Evolutionary conservation across 176 grass and related monocot genomes (phyloP).

Genomic region (Typha latifolia): DNA sequence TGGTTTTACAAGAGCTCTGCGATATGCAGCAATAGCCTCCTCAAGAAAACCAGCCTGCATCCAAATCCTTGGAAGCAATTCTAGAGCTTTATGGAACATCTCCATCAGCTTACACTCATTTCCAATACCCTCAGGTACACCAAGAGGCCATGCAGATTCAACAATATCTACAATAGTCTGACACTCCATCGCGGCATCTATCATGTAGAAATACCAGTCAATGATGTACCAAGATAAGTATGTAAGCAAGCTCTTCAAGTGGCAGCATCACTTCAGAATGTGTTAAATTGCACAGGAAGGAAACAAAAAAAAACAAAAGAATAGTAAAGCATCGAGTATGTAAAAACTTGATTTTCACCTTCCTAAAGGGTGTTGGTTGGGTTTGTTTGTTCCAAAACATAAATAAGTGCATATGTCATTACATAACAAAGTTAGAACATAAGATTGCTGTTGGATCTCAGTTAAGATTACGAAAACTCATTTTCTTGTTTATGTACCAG

Average conservation of each 20-base stretch:
- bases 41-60: conserved; percentile 70
- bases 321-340: too few relatives aligned
- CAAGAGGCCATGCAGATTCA: conserved; percentile 74
- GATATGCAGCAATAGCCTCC: conserved; percentile 66
- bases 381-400: too few relatives aligned
- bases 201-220: conserved; percentile 24
- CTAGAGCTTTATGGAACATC: conserved; percentile 72
- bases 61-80: conserved; percentile 88
- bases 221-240: conserved; percentile 17
- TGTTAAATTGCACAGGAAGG: too few relatives aligned
- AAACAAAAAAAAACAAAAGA: too few relatives aligned
- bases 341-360: too few relatives aligned
- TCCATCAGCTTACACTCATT: conserved; percentile 76
- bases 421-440: too few relatives aligned
- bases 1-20: conserved; percentile 52
- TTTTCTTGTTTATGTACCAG: too few relatives aligned
- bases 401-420: too few relatives aligned
- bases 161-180: conserved; percentile 78
- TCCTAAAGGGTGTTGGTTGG: too few relatives aligned
- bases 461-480: too few relatives aligned
- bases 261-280: neutral
- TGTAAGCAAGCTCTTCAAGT: conserved; percentile 5
- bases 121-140: conserved; percentile 50
- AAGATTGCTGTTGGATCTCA: too few relatives aligned
- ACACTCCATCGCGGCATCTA: conserved; percentile 95